A percentile compares a stretch with the other conserved stretches of the same genome.
Conservation (phyloP, 352 stramenopile genomes). For the Globisporangium takayamanum region DNA sequence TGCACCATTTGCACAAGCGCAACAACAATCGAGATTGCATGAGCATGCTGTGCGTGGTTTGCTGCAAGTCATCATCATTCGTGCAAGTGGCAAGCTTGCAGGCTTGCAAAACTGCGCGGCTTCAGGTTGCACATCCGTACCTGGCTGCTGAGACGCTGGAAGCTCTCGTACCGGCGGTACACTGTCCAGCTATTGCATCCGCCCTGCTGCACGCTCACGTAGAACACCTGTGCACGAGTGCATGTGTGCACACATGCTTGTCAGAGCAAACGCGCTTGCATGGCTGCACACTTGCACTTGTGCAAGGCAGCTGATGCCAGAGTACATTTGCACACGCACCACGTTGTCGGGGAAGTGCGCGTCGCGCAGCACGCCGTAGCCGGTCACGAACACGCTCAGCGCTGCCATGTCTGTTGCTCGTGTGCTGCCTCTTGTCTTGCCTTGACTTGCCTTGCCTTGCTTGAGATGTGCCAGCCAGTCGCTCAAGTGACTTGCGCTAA, state of each 20-base stretch:
- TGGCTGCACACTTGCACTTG: background rate
- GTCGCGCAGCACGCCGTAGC: constrained; percentile 62
- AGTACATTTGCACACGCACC: constrained; percentile 21
- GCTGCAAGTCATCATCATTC: background rate
- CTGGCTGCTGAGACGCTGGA: constrained; percentile 68
- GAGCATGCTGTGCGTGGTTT: background rate
- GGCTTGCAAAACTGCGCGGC: background rate
- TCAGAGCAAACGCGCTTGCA: constrained; percentile 7
- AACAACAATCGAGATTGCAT: background rate
- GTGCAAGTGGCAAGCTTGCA: background rate
- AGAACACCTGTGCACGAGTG: constrained; percentile 42
- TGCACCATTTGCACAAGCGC: constrained; percentile 8
- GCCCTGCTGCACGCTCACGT: constrained; percentile 69
- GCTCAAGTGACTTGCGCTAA: background rate
- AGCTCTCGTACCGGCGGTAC: constrained; percentile 68
- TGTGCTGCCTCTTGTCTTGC: background rate
- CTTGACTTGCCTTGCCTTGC: too few species aligned
- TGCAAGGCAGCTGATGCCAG: background rate
- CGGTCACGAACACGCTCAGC: constrained; percentile 66
- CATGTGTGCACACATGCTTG: background rate
- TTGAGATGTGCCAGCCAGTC: background rate
- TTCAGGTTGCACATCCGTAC: constrained; percentile 8
- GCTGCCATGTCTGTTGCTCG: constrained; percentile 36
- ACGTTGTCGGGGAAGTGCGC: constrained; percentile 37
- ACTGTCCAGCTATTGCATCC: constrained; percentile 61